Evolutionary conservation across 2,329 filamentous ascomycete species (phyloP).

Genomic region (Exutisphaerella laricina): DNA sequence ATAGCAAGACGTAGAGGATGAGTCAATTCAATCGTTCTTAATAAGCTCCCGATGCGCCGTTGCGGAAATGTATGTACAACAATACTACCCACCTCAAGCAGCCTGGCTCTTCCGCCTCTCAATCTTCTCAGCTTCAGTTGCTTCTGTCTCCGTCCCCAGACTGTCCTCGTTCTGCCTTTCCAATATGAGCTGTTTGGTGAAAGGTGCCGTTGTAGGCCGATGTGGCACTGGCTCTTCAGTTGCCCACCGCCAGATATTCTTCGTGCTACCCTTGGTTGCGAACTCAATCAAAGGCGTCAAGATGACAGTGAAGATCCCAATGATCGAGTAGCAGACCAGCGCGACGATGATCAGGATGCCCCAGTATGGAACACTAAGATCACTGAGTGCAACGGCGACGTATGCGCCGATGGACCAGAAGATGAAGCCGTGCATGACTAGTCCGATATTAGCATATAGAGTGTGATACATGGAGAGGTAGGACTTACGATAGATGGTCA

Average conservation of each 20-base stretch:
- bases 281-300: conserved; percentile 22
- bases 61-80: no score
- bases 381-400: conserved; percentile 34
- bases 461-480: neutral
- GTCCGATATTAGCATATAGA: neutral
- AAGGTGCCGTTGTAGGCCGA: conserved; percentile 22
- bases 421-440: conserved; percentile 43
- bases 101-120: neutral
- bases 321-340: conserved; percentile 32
- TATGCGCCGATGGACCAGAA: conserved; percentile 41
- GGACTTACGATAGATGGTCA: conserved; percentile 41
- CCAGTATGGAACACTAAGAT: conserved; percentile 31
- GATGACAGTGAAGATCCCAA: conserved; percentile 17
- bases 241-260: conserved; percentile 27
- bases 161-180: conserved; percentile 12
- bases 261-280: conserved; percentile 19
- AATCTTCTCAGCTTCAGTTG: conserved; percentile 2
- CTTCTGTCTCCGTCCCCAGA: conserved; percentile 8
- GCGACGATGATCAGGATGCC: conserved; percentile 34
- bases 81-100: neutral
- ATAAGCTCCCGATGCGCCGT: no score
- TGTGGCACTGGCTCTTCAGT: conserved; percentile 23
- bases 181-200: conserved; percentile 21
- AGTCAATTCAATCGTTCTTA: no score
- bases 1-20: no score